These are phyloP conservation scores for Saturnispora dispora DNA, from an alignment of 805 yeast species.

Conservation along the genomic window DNA sequence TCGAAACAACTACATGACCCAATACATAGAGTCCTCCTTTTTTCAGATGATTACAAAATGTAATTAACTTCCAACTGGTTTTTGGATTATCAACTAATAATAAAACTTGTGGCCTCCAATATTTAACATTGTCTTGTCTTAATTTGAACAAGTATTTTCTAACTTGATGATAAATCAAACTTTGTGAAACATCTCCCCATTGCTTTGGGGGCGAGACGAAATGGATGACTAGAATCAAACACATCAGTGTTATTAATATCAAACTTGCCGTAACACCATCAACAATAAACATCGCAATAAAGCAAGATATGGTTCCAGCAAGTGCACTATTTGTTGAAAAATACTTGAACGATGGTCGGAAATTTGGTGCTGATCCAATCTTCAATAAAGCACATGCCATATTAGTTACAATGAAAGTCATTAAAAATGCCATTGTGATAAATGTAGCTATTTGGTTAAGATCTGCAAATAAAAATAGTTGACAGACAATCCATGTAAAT, in stretches of 20 bases:
- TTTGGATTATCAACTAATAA: slow-evolving; percentile 86
- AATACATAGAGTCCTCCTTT: slow-evolving; percentile 90
- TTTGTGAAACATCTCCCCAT: slow-evolving; percentile 98
- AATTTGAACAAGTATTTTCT: slow-evolving; percentile 78
- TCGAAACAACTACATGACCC: slow-evolving; percentile 80
- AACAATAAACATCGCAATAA: slow-evolving; percentile 85
- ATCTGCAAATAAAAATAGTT: slow-evolving; percentile 77
- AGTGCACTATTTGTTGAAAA: slow-evolving; percentile 79
- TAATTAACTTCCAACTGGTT: slow-evolving; percentile 83
- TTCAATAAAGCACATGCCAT: slow-evolving; percentile 85
- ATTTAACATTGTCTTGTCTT: slow-evolving; percentile 88
- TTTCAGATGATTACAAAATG: slow-evolving; percentile 88
- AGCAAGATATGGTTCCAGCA: slow-evolving; percentile 59
- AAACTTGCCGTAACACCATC: slow-evolving; percentile 84
- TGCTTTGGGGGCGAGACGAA: slow-evolving; percentile 89
- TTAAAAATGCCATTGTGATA: slow-evolving; percentile 92
- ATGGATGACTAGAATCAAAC: slow-evolving; percentile 72
- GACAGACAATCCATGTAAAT: slow-evolving; percentile 76
- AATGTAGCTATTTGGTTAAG: slow-evolving; percentile 90
- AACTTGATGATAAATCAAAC: slow-evolving; percentile 92
- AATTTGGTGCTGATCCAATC: slow-evolving; percentile 94
- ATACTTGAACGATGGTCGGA: slow-evolving; percentile 88
- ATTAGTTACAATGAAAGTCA: slow-evolving; percentile 93
- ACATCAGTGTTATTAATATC: slow-evolving; percentile 54
- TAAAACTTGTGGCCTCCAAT: slow-evolving; percentile 95